Evolutionary conservation across 106 monocot species (phyloP), one percentile per base, ranked within the genome.

Genomic region (Dioscorea alata): DNA sequence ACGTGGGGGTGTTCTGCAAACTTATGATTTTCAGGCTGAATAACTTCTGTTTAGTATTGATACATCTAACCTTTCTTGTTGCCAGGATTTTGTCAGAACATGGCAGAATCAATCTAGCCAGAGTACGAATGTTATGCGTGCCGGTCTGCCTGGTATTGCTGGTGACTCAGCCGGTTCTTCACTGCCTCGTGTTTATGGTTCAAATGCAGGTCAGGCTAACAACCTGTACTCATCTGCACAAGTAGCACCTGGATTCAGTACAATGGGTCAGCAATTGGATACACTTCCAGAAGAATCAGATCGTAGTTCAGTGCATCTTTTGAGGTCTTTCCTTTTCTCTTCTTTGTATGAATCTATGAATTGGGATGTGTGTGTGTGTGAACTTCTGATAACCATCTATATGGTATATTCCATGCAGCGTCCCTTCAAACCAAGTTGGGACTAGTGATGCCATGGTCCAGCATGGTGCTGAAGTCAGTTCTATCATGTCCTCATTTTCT

Each of bases 51-150:
- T 18, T 9, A 4, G 16, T 15, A 60, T 4, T 60, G 13, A 60
- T 60, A 23, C 22, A 59, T 49, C 2, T 60, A 18, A 66, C 50
- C 0, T 1, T 33, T 71, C 32, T 67, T 74, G 59, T 50, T 34
- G 84, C 60, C 69, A 97, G 96, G 96, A 97, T 66, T 97, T 97
- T 71, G 78, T 86, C 49, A 83, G 81, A 51, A 77, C 86, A 14
- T 92, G 85, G 91, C 85, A 91, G 66, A 86, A 81, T 52, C 88
- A 88, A 50, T 73, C 91, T 42, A 74, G 80, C 52, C 96, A 88
- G 69, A 89, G 78, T 78, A 57, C 88, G 69, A 83, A 63, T 69
- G 74, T 65, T 75, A 61, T 28, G 49, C 64, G 85, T 67, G 49
- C 70, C 72, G 80, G 68, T 24, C 75, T 69, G 58, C 57, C 81